phyloP scores from a whole-genome alignment of 1,139 yeast genomes.

The Nematodospora anomalae region DNA sequence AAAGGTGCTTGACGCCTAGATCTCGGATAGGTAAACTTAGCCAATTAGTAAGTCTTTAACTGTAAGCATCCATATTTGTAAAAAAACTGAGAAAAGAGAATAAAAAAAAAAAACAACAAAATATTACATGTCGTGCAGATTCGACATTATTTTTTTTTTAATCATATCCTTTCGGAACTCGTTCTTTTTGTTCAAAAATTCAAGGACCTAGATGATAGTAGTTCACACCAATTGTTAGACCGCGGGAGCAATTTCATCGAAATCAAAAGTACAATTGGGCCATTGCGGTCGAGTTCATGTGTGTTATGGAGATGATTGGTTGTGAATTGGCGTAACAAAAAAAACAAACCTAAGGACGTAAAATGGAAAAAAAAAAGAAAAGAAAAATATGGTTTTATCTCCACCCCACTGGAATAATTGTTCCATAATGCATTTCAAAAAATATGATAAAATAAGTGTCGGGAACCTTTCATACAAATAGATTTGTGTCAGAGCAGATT shows the following conservation, averaged over 20 bases:
- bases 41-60: neutral
- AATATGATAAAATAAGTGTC: no score
- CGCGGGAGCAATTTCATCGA: neutral
- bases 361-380: conserved; percentile 4
- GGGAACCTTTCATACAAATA: no score
- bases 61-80: neutral
- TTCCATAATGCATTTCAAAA: no score
- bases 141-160: neutral
- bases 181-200: no score
- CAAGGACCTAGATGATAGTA: no score
- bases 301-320: neutral
- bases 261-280: neutral
- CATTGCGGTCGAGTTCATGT: neutral
- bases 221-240: neutral
- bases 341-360: no score
- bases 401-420: no score
- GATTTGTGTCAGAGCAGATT: no score
- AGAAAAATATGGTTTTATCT: conserved; percentile 7
- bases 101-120: neutral
- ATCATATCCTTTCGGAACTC: no score
- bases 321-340: conserved; percentile 27
- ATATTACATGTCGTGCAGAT: neutral
- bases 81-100: neutral
- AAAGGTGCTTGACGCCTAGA: no score
- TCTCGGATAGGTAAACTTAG: neutral